Evolutionary conservation across 305 asterid genomes (phyloP), one percentile per base, ranked within the genome.

Genomic region (Fraxinus paxiana): DNA sequence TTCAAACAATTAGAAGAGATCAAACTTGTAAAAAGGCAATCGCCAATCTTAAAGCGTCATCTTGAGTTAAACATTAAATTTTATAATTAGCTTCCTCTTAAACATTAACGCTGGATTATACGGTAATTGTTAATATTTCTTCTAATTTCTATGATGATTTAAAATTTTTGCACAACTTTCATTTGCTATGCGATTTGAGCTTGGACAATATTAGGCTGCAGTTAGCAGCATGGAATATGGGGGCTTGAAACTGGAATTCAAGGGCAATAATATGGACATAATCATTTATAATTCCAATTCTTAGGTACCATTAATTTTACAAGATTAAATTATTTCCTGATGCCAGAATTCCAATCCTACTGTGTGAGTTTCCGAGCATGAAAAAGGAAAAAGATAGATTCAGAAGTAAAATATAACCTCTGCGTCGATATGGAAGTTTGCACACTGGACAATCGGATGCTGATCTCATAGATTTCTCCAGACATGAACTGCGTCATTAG

Each of bases 401-500:
- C 56, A 0, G 18, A 13, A 78, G 20, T 0, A 48, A 37, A 46
- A 51, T n/a, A 51, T 13, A 31, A 96, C 98, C 98, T 94, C 99
- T 91, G 18, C 97, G 97, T 70, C 90, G 85, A 81, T 76, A 96
- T 1, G 99, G 99, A 81, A 96, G 90, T 86, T 94, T 96, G 83
- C 99, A 96, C 59, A 96, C 97, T 5, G 99, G 99, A 79, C 99
- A 96, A 81, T 69, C 79, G 2, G 93, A 84, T 28, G 93, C 89
- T n/a, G 97, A 82, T 86, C 89, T 94, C 99, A 94, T 94, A 3
- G 98, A 90, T 84, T 88, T 89, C 83, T 91, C 92, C 65, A 96
- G 90, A 86, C 99, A 96, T 38, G 73, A 81, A 81, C 98, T 96
- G 89, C 88, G 43, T 28, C 82, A 82, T 79, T 73, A 59, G 1